Evolutionary conservation across 768 basidiomycete genomes (phyloP), one percentile per base, ranked within the genome.

Genomic region (Suillus occidentalis): DNA sequence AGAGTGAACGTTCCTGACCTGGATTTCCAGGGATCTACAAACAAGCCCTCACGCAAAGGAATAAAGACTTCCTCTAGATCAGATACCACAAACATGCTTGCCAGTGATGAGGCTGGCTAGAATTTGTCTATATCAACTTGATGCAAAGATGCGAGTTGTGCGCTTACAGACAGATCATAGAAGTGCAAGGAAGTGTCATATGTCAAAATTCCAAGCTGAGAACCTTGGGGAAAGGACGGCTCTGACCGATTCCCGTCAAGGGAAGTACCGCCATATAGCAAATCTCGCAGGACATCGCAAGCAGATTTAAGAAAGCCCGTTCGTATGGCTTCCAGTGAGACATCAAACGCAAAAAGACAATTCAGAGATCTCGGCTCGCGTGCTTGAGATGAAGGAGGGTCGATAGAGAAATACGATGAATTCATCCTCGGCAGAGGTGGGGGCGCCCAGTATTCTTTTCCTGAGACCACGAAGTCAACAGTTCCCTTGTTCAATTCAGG

Each of bases 61-160:
- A 92, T 76, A 76, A 96, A 99, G 22, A 95, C 88, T 62, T 99
- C 97, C n/a, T 94, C 90, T 43, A 99, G 77, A 73, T 99, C 97
- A 1, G 92, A 80, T 10, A 98, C 85, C 52, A 99, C 85, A 52
- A 96, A 81, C 82, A 96, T 90, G 42, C 83, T 82, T 2, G 86
- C 82, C 69, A 82, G 78, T 42, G 76, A 72, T 84, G 79, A 71
- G 80, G 77, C 82, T 84, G 66, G 66, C 57, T 61, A 66, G 42
- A 56, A 57, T 62, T 65, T 76, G 60, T 73, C 61, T 69, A 73
- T 40, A 65, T 59, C 45, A 63, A 64, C 64, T 60, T 65, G 40
- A 59, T 42, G 3, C 59, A 52, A 28, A 22, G 59, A 63, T 59
- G 57, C 61, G 68, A 42, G 45, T 47, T 57, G 68, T 62, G 68